These are phyloP conservation scores for Crassisporium funariophilum DNA, from an alignment of 768 basidiomycete genomes.

Conservation along the genomic window DNA sequence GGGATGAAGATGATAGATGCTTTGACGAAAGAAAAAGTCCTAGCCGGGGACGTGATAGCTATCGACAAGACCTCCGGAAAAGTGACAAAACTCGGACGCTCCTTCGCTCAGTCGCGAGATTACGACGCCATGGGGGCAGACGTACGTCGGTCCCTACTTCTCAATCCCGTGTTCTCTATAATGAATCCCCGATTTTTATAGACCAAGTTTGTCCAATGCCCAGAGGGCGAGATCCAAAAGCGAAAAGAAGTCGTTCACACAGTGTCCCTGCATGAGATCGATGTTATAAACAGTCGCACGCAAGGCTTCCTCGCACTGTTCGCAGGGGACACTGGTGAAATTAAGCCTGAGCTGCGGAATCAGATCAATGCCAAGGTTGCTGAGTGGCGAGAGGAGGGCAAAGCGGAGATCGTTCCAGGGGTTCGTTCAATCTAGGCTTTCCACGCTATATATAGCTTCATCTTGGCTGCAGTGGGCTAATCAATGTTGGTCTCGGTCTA, in stretches of 20 bases:
- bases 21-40: slow-evolving; percentile 94
- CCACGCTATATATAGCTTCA: background rate
- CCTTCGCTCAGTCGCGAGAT: slow-evolving; percentile 95
- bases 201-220: slow-evolving; percentile 99
- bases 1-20: slow-evolving; percentile 99
- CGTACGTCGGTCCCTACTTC: slow-evolving; percentile 50
- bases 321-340: slow-evolving; percentile 97
- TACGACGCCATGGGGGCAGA: slow-evolving; percentile 99
- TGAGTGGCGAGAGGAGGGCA: slow-evolving; percentile 98
- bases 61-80: slow-evolving; percentile 98
- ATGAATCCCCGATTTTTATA: too few species aligned
- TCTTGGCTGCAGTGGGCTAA: background rate
- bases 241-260: slow-evolving; percentile 98
- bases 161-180: too few species aligned
- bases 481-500: slow-evolving; percentile 28
- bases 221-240: slow-evolving; percentile 97
- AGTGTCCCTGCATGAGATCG: slow-evolving; percentile 97
- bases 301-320: slow-evolving; percentile 97
- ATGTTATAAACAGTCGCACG: slow-evolving; percentile 97
- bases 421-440: slow-evolving; percentile 47
- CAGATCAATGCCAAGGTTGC: slow-evolving; percentile 97
- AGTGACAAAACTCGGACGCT: slow-evolving; percentile 93
- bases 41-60: slow-evolving; percentile 91
- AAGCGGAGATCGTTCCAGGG: slow-evolving; percentile 96
- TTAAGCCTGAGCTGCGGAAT: slow-evolving; percentile 93